phyloP scores from a whole-genome alignment of 2,329 filamentous ascomycete genomes.

The Aspergillus proliferans region DNA sequence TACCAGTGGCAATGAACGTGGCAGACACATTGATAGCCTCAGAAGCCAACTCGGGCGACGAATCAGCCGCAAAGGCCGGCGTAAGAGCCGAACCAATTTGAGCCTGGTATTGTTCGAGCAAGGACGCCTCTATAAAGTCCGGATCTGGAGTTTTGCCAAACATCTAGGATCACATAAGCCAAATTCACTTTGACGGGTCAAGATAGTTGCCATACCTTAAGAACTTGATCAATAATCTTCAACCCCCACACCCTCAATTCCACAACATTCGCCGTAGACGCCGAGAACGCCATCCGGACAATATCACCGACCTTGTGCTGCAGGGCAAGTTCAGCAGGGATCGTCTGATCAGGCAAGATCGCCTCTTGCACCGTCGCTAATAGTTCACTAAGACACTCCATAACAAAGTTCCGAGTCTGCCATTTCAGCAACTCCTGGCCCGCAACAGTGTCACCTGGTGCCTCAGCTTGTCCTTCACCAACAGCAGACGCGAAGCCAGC shows the following conservation, averaged over 20 bases:
- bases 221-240: slow-evolving; percentile 85
- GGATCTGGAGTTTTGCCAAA: slow-evolving; percentile 94
- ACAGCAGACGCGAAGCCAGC: slow-evolving; percentile 83
- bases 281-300: slow-evolving; percentile 93
- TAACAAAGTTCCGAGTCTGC: slow-evolving; percentile 92
- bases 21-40: slow-evolving; percentile 97
- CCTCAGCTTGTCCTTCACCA: slow-evolving; percentile 55
- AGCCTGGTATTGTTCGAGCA: slow-evolving; percentile 96
- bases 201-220: slow-evolving; percentile 51
- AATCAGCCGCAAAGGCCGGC: slow-evolving; percentile 91
- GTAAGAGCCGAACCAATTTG: slow-evolving; percentile 96
- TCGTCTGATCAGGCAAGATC: slow-evolving; percentile 69
- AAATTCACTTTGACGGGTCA: neutral
- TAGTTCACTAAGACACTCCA: slow-evolving; percentile 80
- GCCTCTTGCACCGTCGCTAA: slow-evolving; percentile 74
- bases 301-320: slow-evolving; percentile 85
- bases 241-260: slow-evolving; percentile 85
- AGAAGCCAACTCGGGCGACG: slow-evolving; percentile 88
- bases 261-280: slow-evolving; percentile 86
- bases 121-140: slow-evolving; percentile 93
- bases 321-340: slow-evolving; percentile 68
- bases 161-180: slow-evolving; percentile 45
- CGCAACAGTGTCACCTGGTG: slow-evolving; percentile 44
- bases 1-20: slow-evolving; percentile 94
- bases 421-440: slow-evolving; percentile 86